Conservation (phyloP, 306 rosid species). For the Cercis canadensis region DNA sequence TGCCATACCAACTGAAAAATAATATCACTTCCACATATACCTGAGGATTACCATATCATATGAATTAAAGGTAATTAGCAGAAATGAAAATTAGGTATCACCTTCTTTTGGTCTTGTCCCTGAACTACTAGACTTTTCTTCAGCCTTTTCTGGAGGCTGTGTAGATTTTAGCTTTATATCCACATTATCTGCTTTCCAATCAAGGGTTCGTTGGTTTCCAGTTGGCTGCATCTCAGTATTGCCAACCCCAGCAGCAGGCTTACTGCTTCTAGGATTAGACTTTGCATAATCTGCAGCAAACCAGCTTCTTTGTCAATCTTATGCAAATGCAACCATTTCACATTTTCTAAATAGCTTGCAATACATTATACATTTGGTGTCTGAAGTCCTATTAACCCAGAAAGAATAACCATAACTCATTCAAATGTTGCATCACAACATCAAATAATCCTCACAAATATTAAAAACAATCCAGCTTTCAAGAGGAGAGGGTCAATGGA, state of each 20-base stretch:
- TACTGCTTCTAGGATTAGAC: conserved; percentile 45
- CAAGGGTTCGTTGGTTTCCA: conserved; percentile 45
- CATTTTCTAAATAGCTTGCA: no score
- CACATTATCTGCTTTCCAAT: conserved; percentile 39
- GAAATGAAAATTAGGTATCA: conserved; percentile 36
- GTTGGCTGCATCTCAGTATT: conserved; percentile 43
- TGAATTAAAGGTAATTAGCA: conserved; percentile 14
- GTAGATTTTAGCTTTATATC: conserved; percentile 38
- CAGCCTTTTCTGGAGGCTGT: conserved; percentile 49
- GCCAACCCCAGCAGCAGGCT: conserved; percentile 41
- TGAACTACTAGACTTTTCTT: conserved; percentile 80
- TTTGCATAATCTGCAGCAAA: conserved; percentile 49
- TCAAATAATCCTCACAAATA: conserved; percentile 13
- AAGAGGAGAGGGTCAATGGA: background rate
- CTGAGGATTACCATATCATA: conserved; percentile 21
- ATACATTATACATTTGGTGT: conserved; percentile 33
- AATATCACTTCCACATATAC: background rate
- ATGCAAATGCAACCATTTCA: background rate
- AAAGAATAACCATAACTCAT: conserved; percentile 1
- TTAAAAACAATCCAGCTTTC: background rate
- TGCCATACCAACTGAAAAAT: background rate
- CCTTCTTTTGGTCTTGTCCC: conserved; percentile 91
- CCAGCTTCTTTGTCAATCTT: conserved; percentile 34
- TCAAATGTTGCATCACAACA: conserved; percentile 4
- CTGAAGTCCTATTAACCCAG: conserved; percentile 8